Base-by-base conservation (phyloP, 345 rosid genomes). In the Fremontodendron californicum region DNA sequence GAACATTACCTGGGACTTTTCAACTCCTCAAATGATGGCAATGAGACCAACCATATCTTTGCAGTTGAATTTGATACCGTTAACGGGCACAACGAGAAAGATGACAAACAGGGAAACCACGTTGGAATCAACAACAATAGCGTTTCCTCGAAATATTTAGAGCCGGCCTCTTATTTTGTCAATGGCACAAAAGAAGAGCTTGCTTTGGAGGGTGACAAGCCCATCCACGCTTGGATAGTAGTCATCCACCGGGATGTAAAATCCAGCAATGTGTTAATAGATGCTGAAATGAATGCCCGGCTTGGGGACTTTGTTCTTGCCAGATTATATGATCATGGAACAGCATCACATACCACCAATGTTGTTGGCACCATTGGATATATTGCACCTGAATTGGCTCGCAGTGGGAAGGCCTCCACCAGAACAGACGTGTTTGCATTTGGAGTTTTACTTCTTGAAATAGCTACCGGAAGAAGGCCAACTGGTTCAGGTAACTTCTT, bases 261-360 rank as follows among this genome's bases (percentile, higher is more conserved):
- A 84, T 86, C 98, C 11, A 86, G 92, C 73, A 93, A 93, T 62
- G 94, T 93, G 54, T 79, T 93, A 63, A 86, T 93, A 68, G 94
- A 91, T 10, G 80, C 84, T 0, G 90, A 87, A 33, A 83, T 91
- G 91, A 90, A 89, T 8, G 93, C 88, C 0, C 75, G 90, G 27
- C 81, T 93, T 0, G 93, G 94, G 0, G 96, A 91, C 37, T 93
- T 93, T 39, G 94, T 94, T 46, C 92, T 90, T 33, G 98, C 94
- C 0, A 88, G 94, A 81, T 66, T 91, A 18, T 86, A 84, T 37
- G 90, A 91, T 37, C 98, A 86, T 13, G 96, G 90, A 2, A 81
- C 77, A 51, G 58, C 76, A 31, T 85, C 91, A 3, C 92, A 89
- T 45, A 89, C 90, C 10, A 89, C 96, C 0, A 70, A 72, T n/a